Evolutionary conservation across 169 alveolate species (phyloP).

Genomic region (Plasmodium reichenowi): DNA sequence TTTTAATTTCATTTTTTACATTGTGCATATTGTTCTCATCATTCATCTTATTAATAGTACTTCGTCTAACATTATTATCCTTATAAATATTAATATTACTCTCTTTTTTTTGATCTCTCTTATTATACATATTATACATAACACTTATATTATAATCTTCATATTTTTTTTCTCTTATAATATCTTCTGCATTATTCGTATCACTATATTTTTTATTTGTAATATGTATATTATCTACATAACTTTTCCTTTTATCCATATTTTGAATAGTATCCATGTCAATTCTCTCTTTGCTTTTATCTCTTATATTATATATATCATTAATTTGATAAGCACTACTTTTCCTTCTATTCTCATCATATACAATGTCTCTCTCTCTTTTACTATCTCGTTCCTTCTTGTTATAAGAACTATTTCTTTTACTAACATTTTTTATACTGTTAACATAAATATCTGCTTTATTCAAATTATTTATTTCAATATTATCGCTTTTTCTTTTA

Average conservation of each 20-base stretch:
- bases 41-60: not conserved
- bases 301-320: not conserved
- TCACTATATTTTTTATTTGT: constrained; percentile 1
- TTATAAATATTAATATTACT: not conserved
- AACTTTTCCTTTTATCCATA: constrained; percentile 1
- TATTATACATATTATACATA: not conserved
- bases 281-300: not conserved
- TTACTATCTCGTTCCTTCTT: not conserved
- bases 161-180: not conserved
- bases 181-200: not conserved
- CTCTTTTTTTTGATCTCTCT: not conserved
- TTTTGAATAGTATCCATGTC: not conserved
- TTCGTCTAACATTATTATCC: not conserved
- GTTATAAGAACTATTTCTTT: not conserved
- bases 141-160: not conserved
- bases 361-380: not conserved
- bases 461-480: not conserved
- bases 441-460: not conserved
- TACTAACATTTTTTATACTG: not conserved
- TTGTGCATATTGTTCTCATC: not conserved
- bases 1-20: not conserved
- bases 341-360: not conserved
- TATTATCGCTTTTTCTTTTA: not conserved
- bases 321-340: no score
- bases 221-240: not conserved